phyloP scores from a whole-genome alignment of 257 asterid genomes.

The Rehmannia glutinosa region DNA sequence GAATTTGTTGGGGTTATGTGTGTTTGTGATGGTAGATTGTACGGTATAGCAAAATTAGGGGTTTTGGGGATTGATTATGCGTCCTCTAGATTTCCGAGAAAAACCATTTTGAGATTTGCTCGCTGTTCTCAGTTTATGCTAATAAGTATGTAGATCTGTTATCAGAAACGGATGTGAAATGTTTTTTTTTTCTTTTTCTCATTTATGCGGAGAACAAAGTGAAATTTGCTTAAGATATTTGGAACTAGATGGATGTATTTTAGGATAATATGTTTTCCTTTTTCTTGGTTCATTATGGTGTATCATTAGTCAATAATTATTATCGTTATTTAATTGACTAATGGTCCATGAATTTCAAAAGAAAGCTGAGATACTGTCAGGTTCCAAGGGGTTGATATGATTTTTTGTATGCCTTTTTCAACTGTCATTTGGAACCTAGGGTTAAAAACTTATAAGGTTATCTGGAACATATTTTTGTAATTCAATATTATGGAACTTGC shows the following conservation, averaged over 20 bases:
- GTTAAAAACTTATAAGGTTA: background rate
- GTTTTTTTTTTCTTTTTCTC: no score
- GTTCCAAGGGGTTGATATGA: background rate
- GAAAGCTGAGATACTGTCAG: background rate
- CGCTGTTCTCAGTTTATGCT: background rate
- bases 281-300: background rate
- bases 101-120: background rate
- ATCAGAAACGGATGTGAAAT: background rate
- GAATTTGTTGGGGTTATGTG: background rate
- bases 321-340: background rate
- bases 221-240: background rate
- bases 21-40: constrained; percentile 1
- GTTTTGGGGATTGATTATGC: constrained; percentile 7
- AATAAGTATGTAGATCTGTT: background rate
- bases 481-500: background rate
- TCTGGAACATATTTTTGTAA: background rate
- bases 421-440: background rate
- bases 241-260: background rate
- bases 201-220: no score
- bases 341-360: background rate
- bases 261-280: background rate
- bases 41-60: constrained; percentile 2
- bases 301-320: background rate
- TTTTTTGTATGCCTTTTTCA: background rate
- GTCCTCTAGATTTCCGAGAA: background rate